Evolutionary conservation across 768 basidiomycete species (phyloP).

Genomic region (Phallus indusiatus): DNA sequence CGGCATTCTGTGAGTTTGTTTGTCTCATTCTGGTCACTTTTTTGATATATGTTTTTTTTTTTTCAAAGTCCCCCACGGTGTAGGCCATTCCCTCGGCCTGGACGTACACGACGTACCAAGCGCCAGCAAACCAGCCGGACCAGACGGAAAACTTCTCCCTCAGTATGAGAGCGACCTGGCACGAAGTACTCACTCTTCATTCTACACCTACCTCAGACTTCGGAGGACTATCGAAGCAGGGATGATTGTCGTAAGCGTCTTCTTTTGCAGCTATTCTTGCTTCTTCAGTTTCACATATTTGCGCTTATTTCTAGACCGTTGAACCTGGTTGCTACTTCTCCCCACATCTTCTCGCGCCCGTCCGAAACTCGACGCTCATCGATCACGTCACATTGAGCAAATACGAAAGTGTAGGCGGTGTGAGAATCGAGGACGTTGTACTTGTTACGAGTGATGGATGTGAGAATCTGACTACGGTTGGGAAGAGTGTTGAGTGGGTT

Average conservation of each 20-base stretch:
- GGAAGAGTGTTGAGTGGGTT: constrained; percentile 73
- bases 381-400: constrained; percentile 56
- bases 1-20: constrained; percentile 52
- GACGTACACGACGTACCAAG: constrained; percentile 91
- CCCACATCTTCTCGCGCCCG: constrained; percentile 59
- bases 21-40: neutral
- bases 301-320: constrained; percentile 49
- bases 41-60: neutral
- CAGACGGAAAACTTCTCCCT: constrained; percentile 8
- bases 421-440: constrained; percentile 90
- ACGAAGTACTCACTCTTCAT: constrained; percentile 39
- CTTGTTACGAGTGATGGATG: constrained; percentile 63
- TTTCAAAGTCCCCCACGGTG: constrained; percentile 64
- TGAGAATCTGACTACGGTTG: constrained; percentile 81
- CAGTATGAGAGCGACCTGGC: constrained; percentile 19
- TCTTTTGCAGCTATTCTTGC: neutral
- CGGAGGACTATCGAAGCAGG: constrained; percentile 59
- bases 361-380: constrained; percentile 55
- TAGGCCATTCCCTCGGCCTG: constrained; percentile 84
- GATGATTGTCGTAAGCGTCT: constrained; percentile 77
- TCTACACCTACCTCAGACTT: constrained; percentile 76
- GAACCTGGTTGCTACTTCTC: constrained; percentile 90
- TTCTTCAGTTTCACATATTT: neutral
- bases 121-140: constrained; percentile 56
- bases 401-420: constrained; percentile 82